phyloP scores from a whole-genome alignment of 2,329 filamentous ascomycete genomes.

The Arthroderma uncinatum region DNA sequence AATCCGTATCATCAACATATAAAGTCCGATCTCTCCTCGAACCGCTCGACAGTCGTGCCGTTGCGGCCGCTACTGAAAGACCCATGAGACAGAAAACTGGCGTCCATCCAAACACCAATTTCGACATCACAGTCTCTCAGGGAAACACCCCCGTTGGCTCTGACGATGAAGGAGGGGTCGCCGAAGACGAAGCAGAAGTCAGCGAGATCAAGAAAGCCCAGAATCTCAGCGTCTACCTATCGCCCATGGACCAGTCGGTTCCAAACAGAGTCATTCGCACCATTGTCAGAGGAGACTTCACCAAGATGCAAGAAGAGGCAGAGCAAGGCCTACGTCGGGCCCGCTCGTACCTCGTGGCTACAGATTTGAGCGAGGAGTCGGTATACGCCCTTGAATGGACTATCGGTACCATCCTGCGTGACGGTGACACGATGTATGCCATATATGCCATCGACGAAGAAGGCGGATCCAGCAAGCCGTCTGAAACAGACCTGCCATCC shows the following conservation, averaged over 20 bases:
- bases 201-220: conserved; percentile 81
- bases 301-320: conserved; percentile 61
- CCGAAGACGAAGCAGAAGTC: conserved; percentile 55
- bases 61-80: conserved; percentile 51
- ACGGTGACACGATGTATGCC: conserved; percentile 86
- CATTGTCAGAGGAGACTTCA: conserved; percentile 79
- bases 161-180: conserved; percentile 45
- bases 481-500: conserved; percentile 26
- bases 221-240: conserved; percentile 68
- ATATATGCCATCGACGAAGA: conserved; percentile 94
- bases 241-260: conserved; percentile 60
- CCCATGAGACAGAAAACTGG: conserved; percentile 37
- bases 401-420: conserved; percentile 83
- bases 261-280: conserved; percentile 77
- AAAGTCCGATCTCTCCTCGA: conserved; percentile 57
- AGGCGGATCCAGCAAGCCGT: conserved; percentile 37
- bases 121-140: conserved; percentile 56
- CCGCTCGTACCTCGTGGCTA: conserved; percentile 89
- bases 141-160: conserved; percentile 58
- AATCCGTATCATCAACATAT: conserved; percentile 45
- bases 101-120: conserved; percentile 75
- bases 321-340: conserved; percentile 67
- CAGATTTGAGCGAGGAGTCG: conserved; percentile 86
- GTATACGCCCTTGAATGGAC: conserved; percentile 96
- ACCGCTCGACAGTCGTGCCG: conserved; percentile 44